These are phyloP conservation scores for Arthroderma sp. DNA, from an alignment of 2,329 filamentous ascomycete genomes.

Conservation along the genomic window DNA sequence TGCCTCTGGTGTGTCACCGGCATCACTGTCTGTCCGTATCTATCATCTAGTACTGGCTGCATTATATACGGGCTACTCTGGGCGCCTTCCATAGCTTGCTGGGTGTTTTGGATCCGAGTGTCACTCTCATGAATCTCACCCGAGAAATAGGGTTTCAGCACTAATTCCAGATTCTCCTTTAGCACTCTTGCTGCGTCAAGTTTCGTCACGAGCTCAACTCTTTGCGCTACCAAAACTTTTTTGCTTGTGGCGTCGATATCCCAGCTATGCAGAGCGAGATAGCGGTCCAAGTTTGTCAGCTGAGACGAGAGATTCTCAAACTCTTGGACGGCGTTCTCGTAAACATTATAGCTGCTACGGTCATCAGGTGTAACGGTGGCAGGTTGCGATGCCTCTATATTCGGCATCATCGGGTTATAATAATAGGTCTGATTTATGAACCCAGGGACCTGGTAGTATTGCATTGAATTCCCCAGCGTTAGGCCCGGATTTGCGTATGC, in stretches of 20 bases:
- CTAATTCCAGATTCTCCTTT: constrained; percentile 22
- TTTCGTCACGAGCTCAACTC: constrained; percentile 24
- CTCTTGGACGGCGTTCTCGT: constrained; percentile 20
- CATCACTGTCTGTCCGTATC: too few species aligned
- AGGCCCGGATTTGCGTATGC: too few species aligned
- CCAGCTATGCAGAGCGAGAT: constrained; percentile 27
- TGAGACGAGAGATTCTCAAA: constrained; percentile 20
- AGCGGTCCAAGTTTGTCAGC: constrained; percentile 24
- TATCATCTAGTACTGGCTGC: too few species aligned
- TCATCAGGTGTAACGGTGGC: background rate
- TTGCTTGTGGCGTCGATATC: constrained; percentile 24
- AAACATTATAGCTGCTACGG: constrained; percentile 10
- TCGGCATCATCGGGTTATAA: background rate
- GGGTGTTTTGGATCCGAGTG: too few species aligned
- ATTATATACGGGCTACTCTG: too few species aligned
- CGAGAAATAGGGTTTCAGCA: constrained; percentile 8
- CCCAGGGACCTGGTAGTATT: background rate
- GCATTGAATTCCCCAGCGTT: background rate
- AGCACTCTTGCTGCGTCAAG: constrained; percentile 24
- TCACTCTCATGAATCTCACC: background rate
- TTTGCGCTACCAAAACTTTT: constrained; percentile 23
- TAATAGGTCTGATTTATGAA: background rate
- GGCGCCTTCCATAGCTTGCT: too few species aligned
- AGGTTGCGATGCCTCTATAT: background rate
- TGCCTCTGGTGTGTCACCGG: too few species aligned